Conservation (phyloP, 768 basidiomycete species). For the Lactarius trivialis region DNA sequence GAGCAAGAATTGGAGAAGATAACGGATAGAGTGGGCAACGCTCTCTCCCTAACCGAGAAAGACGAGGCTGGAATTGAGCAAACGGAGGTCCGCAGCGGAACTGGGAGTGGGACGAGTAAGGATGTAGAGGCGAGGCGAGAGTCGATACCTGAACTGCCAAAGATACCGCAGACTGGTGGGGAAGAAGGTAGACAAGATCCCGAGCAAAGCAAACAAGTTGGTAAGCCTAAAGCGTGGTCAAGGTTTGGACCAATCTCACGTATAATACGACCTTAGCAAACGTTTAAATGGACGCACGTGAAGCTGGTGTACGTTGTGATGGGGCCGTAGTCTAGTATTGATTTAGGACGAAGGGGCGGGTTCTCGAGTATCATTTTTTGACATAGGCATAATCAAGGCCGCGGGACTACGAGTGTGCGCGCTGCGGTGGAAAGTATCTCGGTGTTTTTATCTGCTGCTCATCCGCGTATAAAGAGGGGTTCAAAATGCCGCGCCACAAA, state of each 20-base stretch:
- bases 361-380: neutral
- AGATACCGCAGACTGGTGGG: neutral
- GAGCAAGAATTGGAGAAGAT: conserved; percentile 16
- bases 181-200: neutral
- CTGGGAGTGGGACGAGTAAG: neutral
- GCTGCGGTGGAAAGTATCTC: neutral
- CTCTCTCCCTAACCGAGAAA: conserved; percentile 9
- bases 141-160: neutral
- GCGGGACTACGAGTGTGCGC: neutral
- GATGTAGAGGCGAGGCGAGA: neutral
- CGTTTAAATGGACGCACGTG: neutral
- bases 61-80: neutral
- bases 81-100: neutral
- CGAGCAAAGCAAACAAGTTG: neutral
- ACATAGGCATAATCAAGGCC: neutral
- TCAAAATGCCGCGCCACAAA: neutral
- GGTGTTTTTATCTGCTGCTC: too few relatives aligned
- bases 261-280: neutral
- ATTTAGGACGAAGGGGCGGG: neutral
- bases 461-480: neutral
- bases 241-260: neutral
- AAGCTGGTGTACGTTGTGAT: neutral
- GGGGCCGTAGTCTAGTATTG: neutral
- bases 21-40: neutral
- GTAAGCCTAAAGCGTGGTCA: neutral